A percentile compares a stretch with the other conserved stretches of the same genome.
Conservation (phyloP, 768 basidiomycete species). For the Trametes villosa region DNA sequence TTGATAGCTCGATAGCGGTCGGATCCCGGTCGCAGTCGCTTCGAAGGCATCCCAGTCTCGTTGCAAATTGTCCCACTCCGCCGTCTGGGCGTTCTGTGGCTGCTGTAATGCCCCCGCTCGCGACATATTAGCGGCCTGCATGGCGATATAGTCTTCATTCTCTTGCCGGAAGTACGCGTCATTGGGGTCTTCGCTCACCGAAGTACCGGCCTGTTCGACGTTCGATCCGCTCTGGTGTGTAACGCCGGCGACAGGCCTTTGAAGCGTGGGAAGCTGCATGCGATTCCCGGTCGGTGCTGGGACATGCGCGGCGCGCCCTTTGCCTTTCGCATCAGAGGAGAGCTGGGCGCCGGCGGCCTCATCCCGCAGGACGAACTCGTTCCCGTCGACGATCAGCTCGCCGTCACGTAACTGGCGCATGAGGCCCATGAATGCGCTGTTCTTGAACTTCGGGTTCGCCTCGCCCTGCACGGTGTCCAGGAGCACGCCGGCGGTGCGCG, state of each 20-base stretch:
- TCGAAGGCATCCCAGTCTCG: constrained; percentile 83
- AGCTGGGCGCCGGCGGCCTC: constrained; percentile 24
- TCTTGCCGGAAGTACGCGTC: constrained; percentile 39
- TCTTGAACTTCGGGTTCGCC: constrained; percentile 81
- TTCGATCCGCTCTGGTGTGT: background rate
- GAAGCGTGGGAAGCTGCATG: constrained; percentile 14
- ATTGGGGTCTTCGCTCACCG: constrained; percentile 19
- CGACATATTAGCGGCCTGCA: constrained; percentile 5
- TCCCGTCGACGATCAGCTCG: constrained; percentile 76
- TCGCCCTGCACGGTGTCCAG: constrained; percentile 77
- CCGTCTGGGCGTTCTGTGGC: constrained; percentile 28
- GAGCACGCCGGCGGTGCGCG: constrained; percentile 77
- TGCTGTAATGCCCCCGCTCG: constrained; percentile 7
- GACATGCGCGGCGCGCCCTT: constrained; percentile 44
- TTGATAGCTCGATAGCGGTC: constrained; percentile 58
- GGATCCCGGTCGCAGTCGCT: constrained; percentile 69
- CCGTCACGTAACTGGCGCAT: constrained; percentile 87
- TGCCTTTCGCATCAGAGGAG: constrained; percentile 63
- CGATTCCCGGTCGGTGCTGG: background rate
- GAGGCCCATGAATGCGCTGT: constrained; percentile 82
- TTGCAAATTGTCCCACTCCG: constrained; percentile 72
- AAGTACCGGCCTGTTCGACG: background rate
- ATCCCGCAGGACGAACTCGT: constrained; percentile 67
- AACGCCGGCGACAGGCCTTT: constrained; percentile 11
- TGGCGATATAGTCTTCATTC: constrained; percentile 39